Conservation (phyloP, 2,329 filamentous ascomycete species). For the Fusarium incarnatum region DNA sequence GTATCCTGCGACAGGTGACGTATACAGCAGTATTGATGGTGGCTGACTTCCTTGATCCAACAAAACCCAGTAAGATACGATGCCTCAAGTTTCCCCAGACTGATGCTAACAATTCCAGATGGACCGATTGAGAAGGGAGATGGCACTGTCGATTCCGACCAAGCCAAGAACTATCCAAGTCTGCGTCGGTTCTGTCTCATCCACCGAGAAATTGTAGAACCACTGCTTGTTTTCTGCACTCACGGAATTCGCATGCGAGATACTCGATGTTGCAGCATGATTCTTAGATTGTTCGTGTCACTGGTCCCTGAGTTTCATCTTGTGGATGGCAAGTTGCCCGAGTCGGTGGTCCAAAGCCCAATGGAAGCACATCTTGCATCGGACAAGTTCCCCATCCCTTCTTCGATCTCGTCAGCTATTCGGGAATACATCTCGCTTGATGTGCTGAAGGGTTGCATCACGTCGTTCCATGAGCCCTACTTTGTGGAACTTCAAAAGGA, state of each 20-base stretch:
- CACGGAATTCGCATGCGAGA: slow-evolving; percentile 92
- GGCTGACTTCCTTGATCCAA: slow-evolving; percentile 86
- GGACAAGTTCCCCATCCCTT: slow-evolving; percentile 61
- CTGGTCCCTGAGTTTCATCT: slow-evolving; percentile 86
- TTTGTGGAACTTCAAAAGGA: slow-evolving; percentile 98
- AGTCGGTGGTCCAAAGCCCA: slow-evolving; percentile 37
- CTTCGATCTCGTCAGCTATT: slow-evolving; percentile 72
- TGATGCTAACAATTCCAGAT: slow-evolving; percentile 47
- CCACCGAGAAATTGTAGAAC: slow-evolving; percentile 82
- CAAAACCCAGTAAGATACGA: slow-evolving; percentile 69
- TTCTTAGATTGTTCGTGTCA: slow-evolving; percentile 86
- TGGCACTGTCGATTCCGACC: slow-evolving; percentile 42
- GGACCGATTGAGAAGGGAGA: slow-evolving; percentile 47
- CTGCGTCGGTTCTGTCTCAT: slow-evolving; percentile 87
- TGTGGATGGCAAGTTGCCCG: slow-evolving; percentile 47
- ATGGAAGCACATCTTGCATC: slow-evolving; percentile 47
- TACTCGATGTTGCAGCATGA: slow-evolving; percentile 85
- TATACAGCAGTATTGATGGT: slow-evolving; percentile 94
- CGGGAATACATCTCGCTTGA: slow-evolving; percentile 91
- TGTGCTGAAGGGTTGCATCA: slow-evolving; percentile 89
- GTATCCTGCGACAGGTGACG: slow-evolving; percentile 90
- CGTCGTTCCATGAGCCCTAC: slow-evolving; percentile 92
- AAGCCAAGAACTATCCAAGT: slow-evolving; percentile 61
- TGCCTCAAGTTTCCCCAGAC: not conserved
- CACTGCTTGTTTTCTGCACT: slow-evolving; percentile 89